These are phyloP conservation scores for Cyclocybe cylindracea DNA, from an alignment of 768 basidiomycete genomes.

Conservation along the genomic window DNA sequence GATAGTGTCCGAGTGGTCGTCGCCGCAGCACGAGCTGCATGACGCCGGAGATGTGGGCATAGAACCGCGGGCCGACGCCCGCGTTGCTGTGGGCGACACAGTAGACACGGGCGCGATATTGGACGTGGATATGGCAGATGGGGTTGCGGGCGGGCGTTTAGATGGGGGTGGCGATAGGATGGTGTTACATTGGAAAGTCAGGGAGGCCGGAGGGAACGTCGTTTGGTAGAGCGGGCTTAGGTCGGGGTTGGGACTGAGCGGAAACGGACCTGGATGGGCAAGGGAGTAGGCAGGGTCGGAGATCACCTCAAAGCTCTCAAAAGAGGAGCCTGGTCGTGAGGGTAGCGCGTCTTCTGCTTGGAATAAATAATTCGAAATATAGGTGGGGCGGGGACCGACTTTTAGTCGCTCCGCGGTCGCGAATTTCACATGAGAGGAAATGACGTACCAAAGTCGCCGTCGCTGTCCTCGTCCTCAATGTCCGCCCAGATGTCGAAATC, in stretches of 20 bases:
- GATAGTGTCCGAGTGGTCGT: conserved; percentile 24
- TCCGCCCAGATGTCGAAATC: conserved; percentile 11
- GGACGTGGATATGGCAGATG: too few species aligned
- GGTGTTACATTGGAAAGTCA: too few species aligned
- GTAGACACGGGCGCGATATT: too few species aligned
- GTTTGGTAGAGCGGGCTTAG: neutral
- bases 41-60: too few species aligned
- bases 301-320: conserved; percentile 11
- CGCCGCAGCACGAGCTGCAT: too few species aligned
- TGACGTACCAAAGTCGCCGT: conserved; percentile 6
- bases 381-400: too few species aligned
- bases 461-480: conserved; percentile 5
- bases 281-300: neutral
- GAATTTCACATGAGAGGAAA: neutral
- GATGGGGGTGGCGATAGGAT: too few species aligned
- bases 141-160: too few species aligned
- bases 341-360: conserved; percentile 11
- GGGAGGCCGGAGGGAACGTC: too few species aligned
- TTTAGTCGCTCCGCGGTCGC: too few species aligned
- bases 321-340: conserved; percentile 15
- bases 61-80: too few species aligned
- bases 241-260: neutral
- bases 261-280: neutral
- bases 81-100: too few species aligned
- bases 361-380: neutral